Evolutionary conservation across 257 asterid genomes (phyloP).

Genomic region (Scutellaria minor): DNA sequence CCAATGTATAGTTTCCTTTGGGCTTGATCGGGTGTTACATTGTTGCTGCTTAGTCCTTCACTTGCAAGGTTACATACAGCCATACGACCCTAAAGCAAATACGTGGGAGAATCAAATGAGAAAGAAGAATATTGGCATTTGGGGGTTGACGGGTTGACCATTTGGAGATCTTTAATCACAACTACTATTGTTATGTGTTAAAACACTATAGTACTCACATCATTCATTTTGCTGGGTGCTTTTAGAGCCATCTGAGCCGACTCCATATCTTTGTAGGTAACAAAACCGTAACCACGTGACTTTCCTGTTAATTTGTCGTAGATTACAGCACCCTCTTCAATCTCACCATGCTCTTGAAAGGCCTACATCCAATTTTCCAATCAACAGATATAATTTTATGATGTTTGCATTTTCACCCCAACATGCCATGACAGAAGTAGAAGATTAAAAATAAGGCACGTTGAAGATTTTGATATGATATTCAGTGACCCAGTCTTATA

Average conservation of each 20-base stretch:
- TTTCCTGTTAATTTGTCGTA: slow-evolving; percentile 71
- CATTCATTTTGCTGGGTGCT: slow-evolving; percentile 81
- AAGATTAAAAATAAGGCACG: slow-evolving; percentile 20
- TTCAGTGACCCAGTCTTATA: slow-evolving; percentile 32
- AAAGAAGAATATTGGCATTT: background rate
- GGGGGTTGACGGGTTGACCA: background rate
- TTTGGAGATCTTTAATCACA: slow-evolving; percentile 4
- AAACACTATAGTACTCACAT: slow-evolving; percentile 49
- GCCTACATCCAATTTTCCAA: slow-evolving; percentile 55
- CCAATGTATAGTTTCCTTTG: slow-evolving; percentile 85
- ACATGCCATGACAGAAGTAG: background rate
- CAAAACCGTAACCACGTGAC: slow-evolving; percentile 83
- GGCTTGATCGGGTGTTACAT: slow-evolving; percentile 63
- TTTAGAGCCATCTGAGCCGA: slow-evolving; percentile 75
- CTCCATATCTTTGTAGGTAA: slow-evolving; percentile 74
- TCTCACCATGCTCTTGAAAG: slow-evolving; percentile 79
- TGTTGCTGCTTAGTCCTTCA: slow-evolving; percentile 62
- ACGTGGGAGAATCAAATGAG: slow-evolving; percentile 27
- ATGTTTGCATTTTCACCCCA: slow-evolving; percentile 19
- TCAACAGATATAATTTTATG: slow-evolving; percentile 27
- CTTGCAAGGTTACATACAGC: slow-evolving; percentile 89
- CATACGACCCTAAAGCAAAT: slow-evolving; percentile 75
- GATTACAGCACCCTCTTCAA: slow-evolving; percentile 86
- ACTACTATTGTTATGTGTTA: background rate
- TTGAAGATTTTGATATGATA: slow-evolving; percentile 10